Evolutionary conservation across 2,329 filamentous ascomycete species (phyloP), one percentile per base, ranked within the genome.

Genomic region (Fusarium sp.): DNA sequence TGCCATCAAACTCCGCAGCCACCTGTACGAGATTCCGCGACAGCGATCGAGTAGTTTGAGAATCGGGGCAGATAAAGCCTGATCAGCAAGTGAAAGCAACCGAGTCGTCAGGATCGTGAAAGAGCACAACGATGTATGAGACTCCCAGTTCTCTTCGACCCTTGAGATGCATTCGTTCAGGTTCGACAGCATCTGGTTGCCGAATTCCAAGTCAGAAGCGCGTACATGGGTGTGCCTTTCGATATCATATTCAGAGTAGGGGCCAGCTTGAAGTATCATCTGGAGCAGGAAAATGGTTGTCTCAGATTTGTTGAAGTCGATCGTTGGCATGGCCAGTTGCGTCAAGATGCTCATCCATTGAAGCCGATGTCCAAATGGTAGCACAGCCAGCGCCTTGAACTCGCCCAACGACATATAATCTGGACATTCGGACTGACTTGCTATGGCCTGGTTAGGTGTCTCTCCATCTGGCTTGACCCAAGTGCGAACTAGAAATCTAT

Each of bases 371-470:
- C 71, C 68, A 2, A 53, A 63, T 0, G 57, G 64, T 1, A 73
- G 15, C 1, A 28, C 29, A 25, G 48, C 42, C 6, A 72, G 9
- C 2, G 79, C 75, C 46, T 83, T 82, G 68, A 80, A 88, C 49
- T 90, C 85, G 0, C 81, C 79, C 0, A 85, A 55, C 0, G 80
- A 76, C 52, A 90, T 74, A 22, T 79, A 65, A 0, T 53, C 10
- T 0, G 86, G 84, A 44, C 85, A 87, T 0, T 70, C 46, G 0
- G 64, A 72, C 53, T 86, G 83, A 1, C 67, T 71, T 0, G 86
- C 79, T 11, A 90, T 78, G 0, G 84, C 80, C 0, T 76, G 63
- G 53, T 91, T 90, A 0, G 83, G 75, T 1, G 61, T 59, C 19
- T 58, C 19, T 0, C 67, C 64, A 6, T 65, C 31, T 4, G 65